Conservation (phyloP, 208 protist genomes). For the Sergeia podlipaevii region DNA sequence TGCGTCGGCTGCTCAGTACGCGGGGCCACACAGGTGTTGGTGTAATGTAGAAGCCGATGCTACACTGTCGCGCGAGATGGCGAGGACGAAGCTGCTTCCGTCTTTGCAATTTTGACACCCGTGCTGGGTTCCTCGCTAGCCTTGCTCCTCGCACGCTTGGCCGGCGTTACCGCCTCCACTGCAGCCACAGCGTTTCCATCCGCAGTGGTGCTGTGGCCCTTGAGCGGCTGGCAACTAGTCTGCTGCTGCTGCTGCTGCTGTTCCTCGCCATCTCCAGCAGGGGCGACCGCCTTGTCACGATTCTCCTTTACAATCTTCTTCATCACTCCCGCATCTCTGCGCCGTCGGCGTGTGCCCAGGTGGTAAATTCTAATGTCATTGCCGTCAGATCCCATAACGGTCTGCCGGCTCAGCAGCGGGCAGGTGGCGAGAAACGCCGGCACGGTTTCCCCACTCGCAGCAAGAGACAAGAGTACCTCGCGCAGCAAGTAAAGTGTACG, state of each 20-base stretch:
- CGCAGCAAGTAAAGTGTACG: constrained; percentile 71
- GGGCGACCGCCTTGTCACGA: constrained; percentile 19
- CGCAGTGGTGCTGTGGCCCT: no score
- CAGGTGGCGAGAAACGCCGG: constrained; percentile 77
- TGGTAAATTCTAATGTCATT: constrained; percentile 68
- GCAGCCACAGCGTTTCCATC: no score
- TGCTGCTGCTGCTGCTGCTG: not conserved
- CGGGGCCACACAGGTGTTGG: no score
- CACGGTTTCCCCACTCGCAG: constrained; percentile 61
- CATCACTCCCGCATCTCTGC: constrained; percentile 38
- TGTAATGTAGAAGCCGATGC: no score
- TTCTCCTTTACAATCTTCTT: constrained; percentile 50
- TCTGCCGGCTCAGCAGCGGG: constrained; percentile 51
- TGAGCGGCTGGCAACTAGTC: not conserved
- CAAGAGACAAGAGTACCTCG: constrained; percentile 65
- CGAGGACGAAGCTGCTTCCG: no score
- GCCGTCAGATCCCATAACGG: constrained; percentile 53
- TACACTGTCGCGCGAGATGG: no score
- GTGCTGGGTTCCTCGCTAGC: no score
- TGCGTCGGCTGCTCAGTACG: no score
- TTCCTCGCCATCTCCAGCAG: not conserved
- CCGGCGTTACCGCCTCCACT: no score
- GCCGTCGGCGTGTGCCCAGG: constrained; percentile 58
- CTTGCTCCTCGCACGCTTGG: no score
- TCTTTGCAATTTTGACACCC: no score